Base-by-base conservation (phyloP, 129 eudicot species). In the Lactuca sativa region DNA sequence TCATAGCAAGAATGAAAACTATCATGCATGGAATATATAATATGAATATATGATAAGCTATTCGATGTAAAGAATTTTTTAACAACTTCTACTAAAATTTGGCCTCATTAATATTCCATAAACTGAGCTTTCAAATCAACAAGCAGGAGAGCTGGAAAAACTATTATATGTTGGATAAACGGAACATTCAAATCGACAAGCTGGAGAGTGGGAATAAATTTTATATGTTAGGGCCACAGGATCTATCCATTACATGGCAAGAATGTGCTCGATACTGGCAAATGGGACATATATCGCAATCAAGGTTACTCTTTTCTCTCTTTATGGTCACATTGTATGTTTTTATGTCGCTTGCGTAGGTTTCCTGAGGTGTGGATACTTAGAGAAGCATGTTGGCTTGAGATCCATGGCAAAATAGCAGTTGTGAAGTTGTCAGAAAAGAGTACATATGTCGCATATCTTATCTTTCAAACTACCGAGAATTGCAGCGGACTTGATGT, bases 291-390 rank as follows among this genome's bases (percentile, higher is more conserved):
- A 9, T 76, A 12, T 70, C 81, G 12, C 67, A 64, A 61, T 82
- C 87, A 32, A 82, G 86, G 86, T 73, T 40, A 38, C 11, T 48
- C 41, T 48, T 67, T 36, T 48, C 2, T 43, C 52, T 44, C n/a
- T 44, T 11, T 44, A 44, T 1, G 3, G 1, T 11, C 52, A 44
- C 4, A 4, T 44, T 10, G n/a, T 44, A 44, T 8, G 12, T 44
- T 44, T 11, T 44, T 44, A 10, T 44, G 36, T 21, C 53, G 14
- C 48, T 59, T 30, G 34, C 64, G 40, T 48, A 83, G 84, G 62
- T 83, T 83, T 40, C 30, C 70, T 3, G 81, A 82, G 77, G 87
- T 78, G 59, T 74, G 72, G 13, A 48, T 74, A 61, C 83, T 78
- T 33, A 33, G 21, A 18, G 2, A 16, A 4, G 83, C 70, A 25